These are phyloP conservation scores for Hyphopichia pseudoburtonii DNA, from an alignment of 1,139 yeast species.

Conservation along the genomic window DNA sequence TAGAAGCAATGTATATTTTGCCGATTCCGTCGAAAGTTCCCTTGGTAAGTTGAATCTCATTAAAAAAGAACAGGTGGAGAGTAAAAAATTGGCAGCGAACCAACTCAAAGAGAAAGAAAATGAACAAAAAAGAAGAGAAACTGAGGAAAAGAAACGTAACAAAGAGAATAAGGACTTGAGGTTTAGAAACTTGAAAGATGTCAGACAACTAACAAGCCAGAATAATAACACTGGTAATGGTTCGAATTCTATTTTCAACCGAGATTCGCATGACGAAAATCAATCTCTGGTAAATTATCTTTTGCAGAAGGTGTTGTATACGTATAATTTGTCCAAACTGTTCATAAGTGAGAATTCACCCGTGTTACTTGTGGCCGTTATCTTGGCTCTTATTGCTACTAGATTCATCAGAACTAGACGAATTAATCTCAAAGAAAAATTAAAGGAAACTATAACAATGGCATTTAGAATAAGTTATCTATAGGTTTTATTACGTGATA, in stretches of 20 bases:
- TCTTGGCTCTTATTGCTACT: constrained; percentile 21
- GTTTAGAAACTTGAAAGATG: constrained; percentile 35
- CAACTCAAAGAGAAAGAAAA: constrained; percentile 16
- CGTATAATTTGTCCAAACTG: constrained; percentile 17
- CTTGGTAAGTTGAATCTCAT: constrained; percentile 18
- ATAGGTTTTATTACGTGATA: constrained; percentile 13
- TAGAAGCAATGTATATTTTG: constrained; percentile 18
- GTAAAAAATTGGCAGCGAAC: constrained; percentile 17
- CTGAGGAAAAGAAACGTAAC: constrained; percentile 20
- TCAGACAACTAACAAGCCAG: constrained; percentile 10
- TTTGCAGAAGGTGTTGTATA: constrained; percentile 11
- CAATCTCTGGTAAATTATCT: constrained; percentile 1
- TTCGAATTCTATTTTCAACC: background rate
- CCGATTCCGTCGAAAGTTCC: constrained; percentile 13
- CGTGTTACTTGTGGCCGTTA: constrained; percentile 22
- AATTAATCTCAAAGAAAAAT: constrained; percentile 28
- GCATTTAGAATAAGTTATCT: constrained; percentile 46
- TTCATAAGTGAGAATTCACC: constrained; percentile 33
- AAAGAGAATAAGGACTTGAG: constrained; percentile 30
- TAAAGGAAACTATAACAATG: constrained; percentile 42
- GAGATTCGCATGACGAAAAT: background rate
- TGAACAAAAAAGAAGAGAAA: constrained; percentile 21
- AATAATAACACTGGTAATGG: background rate
- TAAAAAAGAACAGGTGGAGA: constrained; percentile 15
- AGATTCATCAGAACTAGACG: constrained; percentile 24